phyloP scores from a whole-genome alignment of 139 green algal species.

The Monoraphidium neglectum region DNA sequence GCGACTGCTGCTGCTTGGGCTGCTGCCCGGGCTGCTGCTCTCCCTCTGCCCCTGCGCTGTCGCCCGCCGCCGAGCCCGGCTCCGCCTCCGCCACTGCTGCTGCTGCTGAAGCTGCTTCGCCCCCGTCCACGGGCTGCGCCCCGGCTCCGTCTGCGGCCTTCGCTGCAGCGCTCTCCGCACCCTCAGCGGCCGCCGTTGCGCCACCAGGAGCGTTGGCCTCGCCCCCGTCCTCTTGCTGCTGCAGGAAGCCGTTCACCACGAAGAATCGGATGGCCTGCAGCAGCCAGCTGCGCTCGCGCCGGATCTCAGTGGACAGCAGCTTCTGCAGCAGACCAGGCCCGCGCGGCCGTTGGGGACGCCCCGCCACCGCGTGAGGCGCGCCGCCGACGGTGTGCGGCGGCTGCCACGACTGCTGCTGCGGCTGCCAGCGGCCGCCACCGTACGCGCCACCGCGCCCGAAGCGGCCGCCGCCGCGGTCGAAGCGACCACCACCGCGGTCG shows the following conservation, averaged over 20 bases:
- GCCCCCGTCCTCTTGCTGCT: neutral
- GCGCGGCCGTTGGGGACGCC: neutral
- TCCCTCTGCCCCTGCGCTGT: neutral
- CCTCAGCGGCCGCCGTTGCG: neutral
- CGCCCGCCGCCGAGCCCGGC: neutral
- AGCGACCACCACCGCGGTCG: neutral
- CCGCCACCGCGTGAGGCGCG: neutral
- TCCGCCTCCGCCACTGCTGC: neutral
- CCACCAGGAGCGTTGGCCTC: neutral
- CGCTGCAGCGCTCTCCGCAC: neutral
- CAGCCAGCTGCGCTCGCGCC: constrained; percentile 26
- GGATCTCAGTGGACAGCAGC: constrained; percentile 23
- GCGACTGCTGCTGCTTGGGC: neutral
- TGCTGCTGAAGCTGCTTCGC: neutral
- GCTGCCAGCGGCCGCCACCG: neutral
- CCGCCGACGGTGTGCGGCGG: neutral
- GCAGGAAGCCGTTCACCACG: constrained; percentile 34
- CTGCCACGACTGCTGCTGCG: neutral
- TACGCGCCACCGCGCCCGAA: neutral
- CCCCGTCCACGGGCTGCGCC: neutral
- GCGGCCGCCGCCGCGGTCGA: neutral
- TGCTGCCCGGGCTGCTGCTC: constrained; percentile 10
- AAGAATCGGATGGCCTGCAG: constrained; percentile 34
- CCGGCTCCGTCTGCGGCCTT: neutral
- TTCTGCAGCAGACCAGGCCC: constrained; percentile 10